Evolutionary conservation across 139 green algal species (phyloP), one percentile per base, ranked within the genome.

Genomic region (Tetradesmus obliquus): DNA sequence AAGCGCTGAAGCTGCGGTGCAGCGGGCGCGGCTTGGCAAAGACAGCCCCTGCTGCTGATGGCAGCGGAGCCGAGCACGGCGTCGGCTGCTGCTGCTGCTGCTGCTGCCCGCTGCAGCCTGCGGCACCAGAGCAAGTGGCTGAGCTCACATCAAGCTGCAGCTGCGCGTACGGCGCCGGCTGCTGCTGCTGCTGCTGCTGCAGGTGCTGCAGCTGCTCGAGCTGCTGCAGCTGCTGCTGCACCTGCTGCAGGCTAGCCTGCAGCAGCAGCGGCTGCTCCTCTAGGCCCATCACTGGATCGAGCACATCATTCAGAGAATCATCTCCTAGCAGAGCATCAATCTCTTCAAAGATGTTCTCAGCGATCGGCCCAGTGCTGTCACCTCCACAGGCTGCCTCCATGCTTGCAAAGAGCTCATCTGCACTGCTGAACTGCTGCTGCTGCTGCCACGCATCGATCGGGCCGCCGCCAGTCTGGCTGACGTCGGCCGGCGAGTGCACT

Each of bases 1-100:
- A n/a, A 24, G 66, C 10, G 5, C 66, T 76, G 66, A 76, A 76
- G 66, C 66, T 76, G 17, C 66, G n/a, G 66, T 76, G 12, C 66
- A 76, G 15, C 5, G 66, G 66, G 1, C 66, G 66, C 9, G 66
- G 66, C 66, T 76, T 17, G 1, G 17, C 66, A 76, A 24, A 76
- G 17, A 24, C 66, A 76, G 66, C 66, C 2, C 54, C 82, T 87
- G 82, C 55, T 87, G 55, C 19, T 87, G 82, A 15, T 87, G 84
- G 55, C 10, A 10, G 5, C 32, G 19, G 55, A 24, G 58, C 24
- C 5, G n/a, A 82, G 24, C n/a, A 54, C 51, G 24, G 51, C 20
- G 51, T n/a, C 45, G 32, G 84, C 84, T 88, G 84, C 82, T 87
- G 54, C 82, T 87, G 19, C 82, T 87, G 53, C 80, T 86, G 32